These are phyloP conservation scores for Apiotrichum domesticum DNA, from an alignment of 1,284 basidiomycete genomes.

Conservation along the genomic window DNA sequence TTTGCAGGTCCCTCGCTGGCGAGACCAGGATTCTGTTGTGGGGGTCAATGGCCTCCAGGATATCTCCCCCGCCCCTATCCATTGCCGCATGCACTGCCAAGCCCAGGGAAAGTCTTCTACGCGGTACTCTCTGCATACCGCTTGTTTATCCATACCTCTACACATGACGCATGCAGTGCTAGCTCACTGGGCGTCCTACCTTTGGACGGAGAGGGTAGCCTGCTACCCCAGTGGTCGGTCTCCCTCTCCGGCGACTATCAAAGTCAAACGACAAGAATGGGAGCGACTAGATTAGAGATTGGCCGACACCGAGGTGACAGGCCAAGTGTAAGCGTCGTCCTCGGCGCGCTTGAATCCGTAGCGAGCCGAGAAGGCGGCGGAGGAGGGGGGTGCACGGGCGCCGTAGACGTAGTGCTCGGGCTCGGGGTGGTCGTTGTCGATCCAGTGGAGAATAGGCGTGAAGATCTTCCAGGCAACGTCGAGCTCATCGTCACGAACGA, in stretches of 20 bases:
- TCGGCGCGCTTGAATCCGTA: slow-evolving; percentile 70
- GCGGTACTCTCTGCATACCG: background rate
- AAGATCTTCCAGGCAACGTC: slow-evolving; percentile 98
- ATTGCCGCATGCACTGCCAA: too few relatives aligned
- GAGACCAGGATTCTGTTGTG: too few relatives aligned
- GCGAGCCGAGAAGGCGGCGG: slow-evolving; percentile 67
- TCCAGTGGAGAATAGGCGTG: slow-evolving; percentile 90
- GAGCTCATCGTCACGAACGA: slow-evolving; percentile 90
- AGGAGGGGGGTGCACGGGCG: slow-evolving; percentile 79
- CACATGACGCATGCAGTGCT: background rate
- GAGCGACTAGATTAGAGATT: slow-evolving; percentile 21
- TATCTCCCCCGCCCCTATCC: too few relatives aligned
- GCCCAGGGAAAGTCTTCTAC: too few relatives aligned
- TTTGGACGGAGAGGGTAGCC: background rate
- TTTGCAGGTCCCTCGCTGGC: too few relatives aligned
- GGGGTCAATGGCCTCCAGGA: too few relatives aligned
- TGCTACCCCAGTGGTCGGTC: background rate
- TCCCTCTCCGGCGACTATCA: background rate
- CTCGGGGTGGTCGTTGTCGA: slow-evolving; percentile 53
- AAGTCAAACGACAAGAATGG: background rate
- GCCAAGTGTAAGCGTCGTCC: slow-evolving; percentile 59
- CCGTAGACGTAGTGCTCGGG: slow-evolving; percentile 82
- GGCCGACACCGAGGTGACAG: slow-evolving; percentile 31
- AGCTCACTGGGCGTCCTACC: background rate
- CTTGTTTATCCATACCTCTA: background rate